Evolutionary conservation across 352 stramenopile genomes (phyloP), one percentile per base, ranked within the genome.

Genomic region (Peronospora destructor): DNA sequence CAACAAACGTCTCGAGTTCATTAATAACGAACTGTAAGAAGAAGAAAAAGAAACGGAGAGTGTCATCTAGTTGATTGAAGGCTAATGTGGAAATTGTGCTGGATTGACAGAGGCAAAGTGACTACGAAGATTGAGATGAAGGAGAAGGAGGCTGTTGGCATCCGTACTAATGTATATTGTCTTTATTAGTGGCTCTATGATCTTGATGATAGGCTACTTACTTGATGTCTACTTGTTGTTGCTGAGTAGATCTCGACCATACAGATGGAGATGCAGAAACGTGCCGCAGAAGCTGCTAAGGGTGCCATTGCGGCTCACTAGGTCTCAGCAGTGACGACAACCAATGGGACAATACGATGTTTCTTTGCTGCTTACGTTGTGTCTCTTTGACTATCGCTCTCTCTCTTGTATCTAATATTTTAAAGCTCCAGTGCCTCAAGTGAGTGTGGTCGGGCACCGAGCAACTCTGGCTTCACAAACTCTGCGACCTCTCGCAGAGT

Each of bases 1-100:
- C 7, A 80, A 85, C 33, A 98, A 98, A 70, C 79, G 92, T 30
- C 76, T 98, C 50, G 91, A 98, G 72, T 98, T 97, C 58, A 98
- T 98, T 64, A 88, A 85, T 43, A 86, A 92, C 36, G 91, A 98
- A 61, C 69, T 97, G 83, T 90, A 61, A 56, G 73, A 19, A 17
- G 51, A 26, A 49, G 13, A 11, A 14, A 29, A 1, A 3, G 12
- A n/a, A 10, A 35, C 19, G n/a, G 19, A 13, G 19, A 12, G 11
- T 2, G 11, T 0, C 5, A 21, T 3, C 5, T 21, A 7, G 4
- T 14, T 8, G 25, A 21, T 1, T 26, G 9, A 1, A 19, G n/a
- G 16, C n/a, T 55, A 43, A 49, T 21, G 26, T 29, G 21, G 14
- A 11, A 16, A 14, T 17, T 59, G 4, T 2, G 10, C 5, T 38